Base-by-base conservation (phyloP, 805 yeast species). In the Lipomyces starkeyi region DNA sequence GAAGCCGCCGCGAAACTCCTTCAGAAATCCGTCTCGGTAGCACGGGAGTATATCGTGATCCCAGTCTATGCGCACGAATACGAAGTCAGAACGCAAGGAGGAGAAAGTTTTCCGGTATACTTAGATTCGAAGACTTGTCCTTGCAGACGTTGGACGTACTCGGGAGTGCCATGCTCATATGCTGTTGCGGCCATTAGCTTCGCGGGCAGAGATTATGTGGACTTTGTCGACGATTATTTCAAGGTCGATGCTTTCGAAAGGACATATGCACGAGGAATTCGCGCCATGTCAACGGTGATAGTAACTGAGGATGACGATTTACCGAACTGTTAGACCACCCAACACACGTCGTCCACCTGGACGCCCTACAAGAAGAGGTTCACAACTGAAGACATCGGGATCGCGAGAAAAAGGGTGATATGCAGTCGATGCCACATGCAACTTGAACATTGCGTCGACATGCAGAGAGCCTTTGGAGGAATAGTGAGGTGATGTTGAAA, bases 291-390 rank as follows among this genome's bases (percentile, higher is more conserved):
- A 13, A 35, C 37, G 13, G 37, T 35, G 13, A 35, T 1, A 1
- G 37, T 35, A 35, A 35, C 37, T 1, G 13, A 5, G 9, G 37
- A 8, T 3, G 37, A 35, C 3, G 3, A 8, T 9, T 11, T 35
- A 35, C 37, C 37, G 2, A 8, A 35, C 2, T n/a, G 37, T 35
- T n/a, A 25, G 53, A 13, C 53, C 53, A 22, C 53, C 53, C 20
- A 49, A 49, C 25, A n/a, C 53, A 7, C 53, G 53, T 49, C 53
- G 53, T 49, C 53, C 53, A 49, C 53, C 53, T 49, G 53, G 53
- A 5, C 53, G 53, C 8, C 53, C 53, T 17, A 49, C 53, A 49
- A 49, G 53, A 49, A n/a, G 25, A 49, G 53, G 14, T 1, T n/a
- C 25, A n/a, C 25, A 8, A 49, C 53, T 3, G n/a, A 49, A 49